These are phyloP conservation scores for Reticulascus tulasneorum DNA, from an alignment of 2,329 filamentous ascomycete genomes.

Conservation along the genomic window DNA sequence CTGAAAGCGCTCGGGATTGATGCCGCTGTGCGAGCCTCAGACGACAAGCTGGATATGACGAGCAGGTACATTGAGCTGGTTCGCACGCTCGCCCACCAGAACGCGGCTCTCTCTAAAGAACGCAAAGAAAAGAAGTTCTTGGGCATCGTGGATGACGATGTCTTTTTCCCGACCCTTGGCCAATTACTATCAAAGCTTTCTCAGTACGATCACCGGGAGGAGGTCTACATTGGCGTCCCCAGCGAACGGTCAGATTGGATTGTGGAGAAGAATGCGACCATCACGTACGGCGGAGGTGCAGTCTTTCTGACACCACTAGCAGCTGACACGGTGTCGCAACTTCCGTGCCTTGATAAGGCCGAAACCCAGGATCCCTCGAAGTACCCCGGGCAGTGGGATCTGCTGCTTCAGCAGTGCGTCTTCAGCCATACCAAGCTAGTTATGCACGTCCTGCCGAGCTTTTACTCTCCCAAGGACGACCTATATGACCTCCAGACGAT, in stretches of 20 bases:
- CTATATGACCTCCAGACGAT: constrained; percentile 22
- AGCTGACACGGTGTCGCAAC: constrained; percentile 25
- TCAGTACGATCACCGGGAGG: constrained; percentile 21
- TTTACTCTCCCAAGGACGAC: constrained; percentile 34
- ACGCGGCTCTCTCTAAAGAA: constrained; percentile 27
- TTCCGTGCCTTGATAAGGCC: constrained; percentile 31
- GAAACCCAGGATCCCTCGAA: constrained; percentile 13
- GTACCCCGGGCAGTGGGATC: constrained; percentile 33
- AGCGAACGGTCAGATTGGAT: constrained; percentile 41
- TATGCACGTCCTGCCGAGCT: constrained; percentile 39
- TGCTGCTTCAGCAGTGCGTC: constrained; percentile 37
- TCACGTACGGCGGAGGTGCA: constrained; percentile 41
- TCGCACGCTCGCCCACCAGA: constrained; percentile 26
- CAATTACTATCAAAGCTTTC: constrained; percentile 33
- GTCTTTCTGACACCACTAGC: constrained; percentile 36
- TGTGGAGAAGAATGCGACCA: constrained; percentile 28
- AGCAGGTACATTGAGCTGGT: constrained; percentile 35
- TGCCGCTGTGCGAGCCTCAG: constrained; percentile 25
- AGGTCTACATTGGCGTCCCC: constrained; percentile 38
- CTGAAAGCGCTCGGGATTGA: constrained; percentile 5
- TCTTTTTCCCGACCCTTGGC: constrained; percentile 40
- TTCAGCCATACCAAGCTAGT: constrained; percentile 26
- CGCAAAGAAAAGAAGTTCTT: constrained; percentile 36
- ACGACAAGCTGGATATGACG: constrained; percentile 25
- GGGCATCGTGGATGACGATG: constrained; percentile 40